Base-by-base conservation (phyloP, 805 yeast genomes). In the Candida alai region DNA sequence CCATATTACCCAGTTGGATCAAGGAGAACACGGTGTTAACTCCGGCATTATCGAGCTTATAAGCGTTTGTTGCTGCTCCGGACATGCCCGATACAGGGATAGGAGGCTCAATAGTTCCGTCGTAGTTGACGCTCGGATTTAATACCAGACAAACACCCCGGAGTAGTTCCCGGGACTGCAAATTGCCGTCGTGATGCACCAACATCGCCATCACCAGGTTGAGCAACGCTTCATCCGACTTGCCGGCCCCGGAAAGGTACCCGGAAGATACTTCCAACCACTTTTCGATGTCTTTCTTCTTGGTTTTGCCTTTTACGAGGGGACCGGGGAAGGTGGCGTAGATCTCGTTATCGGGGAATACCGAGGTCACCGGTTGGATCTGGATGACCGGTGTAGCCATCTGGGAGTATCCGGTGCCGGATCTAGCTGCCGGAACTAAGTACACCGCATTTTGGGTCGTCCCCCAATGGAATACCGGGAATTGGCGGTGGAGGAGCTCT, bases 401-500 rank as follows among this genome's bases (percentile, higher is more conserved):
- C 27, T 10, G 41, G 22, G 8, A 39, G 39, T 54, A 62, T n/a
- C 60, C 57, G 45, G 56, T 51, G 22, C 62, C 55, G n/a, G n/a
- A n/a, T n/a, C n/a, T n/a, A n/a, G n/a, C n/a, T n/a, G 35, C 38
- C 5, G 68, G 67, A 12, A 58, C 44, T 32, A 65, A 47, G 14
- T 39, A 36, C 1, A 48, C 58, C 3, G 54, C 54, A n/a, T 49
- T 53, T 19, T 51, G 54, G 1, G 65, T 54, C 19, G 44, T 40
- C 32, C 62, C 55, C 83, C 93, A 87, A 38, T 72, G 67, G 52
- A 85, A 82, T 21, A 87, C 51, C 0, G 96, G 95, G 58, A 82
- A 83, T 51, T 84, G 95, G 35, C 83, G 67, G 30, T 62, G 57
- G 16, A 68, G 56, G 33, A 81, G 54, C 16, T 77, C 73, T 33